phyloP scores from a whole-genome alignment of 106 monocot genomes.

The Posidonia australis region DNA sequence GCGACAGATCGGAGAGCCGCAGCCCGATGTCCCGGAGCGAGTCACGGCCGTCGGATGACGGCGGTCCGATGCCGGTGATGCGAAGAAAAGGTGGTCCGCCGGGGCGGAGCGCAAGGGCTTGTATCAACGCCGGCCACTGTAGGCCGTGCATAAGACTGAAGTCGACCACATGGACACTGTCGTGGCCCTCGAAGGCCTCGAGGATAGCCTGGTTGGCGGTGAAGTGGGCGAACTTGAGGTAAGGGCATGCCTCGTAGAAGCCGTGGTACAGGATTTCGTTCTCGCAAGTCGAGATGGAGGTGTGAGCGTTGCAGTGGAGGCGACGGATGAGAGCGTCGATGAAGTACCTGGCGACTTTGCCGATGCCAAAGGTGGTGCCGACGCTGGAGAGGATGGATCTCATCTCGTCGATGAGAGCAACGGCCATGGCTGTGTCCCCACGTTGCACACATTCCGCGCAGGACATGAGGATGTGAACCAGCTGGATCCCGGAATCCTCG shows the following conservation, averaged over 20 bases:
- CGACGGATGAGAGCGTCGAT: conserved; percentile 12
- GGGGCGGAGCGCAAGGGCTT: conserved; percentile 46
- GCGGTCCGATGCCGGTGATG: conserved; percentile 47
- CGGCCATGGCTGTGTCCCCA: background rate
- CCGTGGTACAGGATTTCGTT: conserved; percentile 9
- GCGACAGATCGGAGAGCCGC: conserved; percentile 39
- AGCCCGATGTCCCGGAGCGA: conserved; percentile 38
- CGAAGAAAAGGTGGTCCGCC: conserved; percentile 47
- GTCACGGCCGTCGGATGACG: conserved; percentile 29
- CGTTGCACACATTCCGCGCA: conserved; percentile 8
- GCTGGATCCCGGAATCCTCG: conserved; percentile 7
- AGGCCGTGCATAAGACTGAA: conserved; percentile 53
- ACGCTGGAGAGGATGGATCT: background rate
- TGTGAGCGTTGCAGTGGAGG: background rate
- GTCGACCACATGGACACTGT: conserved; percentile 55
- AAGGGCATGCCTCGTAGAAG: conserved; percentile 14
- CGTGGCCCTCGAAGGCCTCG: conserved; percentile 15
- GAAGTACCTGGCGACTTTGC: conserved; percentile 14
- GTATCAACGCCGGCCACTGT: conserved; percentile 64
- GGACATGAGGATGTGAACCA: conserved; percentile 10
- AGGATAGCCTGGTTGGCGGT: conserved; percentile 13
- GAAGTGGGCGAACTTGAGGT: conserved; percentile 13
- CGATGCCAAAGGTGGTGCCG: conserved; percentile 8
- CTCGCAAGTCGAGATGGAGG: background rate
- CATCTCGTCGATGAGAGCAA: conserved; percentile 3